A percentile compares a stretch with the other conserved stretches of the same genome.
Evolutionary conservation across 257 asterid species (phyloP).

Genomic region (Solanum raphanifolium): DNA sequence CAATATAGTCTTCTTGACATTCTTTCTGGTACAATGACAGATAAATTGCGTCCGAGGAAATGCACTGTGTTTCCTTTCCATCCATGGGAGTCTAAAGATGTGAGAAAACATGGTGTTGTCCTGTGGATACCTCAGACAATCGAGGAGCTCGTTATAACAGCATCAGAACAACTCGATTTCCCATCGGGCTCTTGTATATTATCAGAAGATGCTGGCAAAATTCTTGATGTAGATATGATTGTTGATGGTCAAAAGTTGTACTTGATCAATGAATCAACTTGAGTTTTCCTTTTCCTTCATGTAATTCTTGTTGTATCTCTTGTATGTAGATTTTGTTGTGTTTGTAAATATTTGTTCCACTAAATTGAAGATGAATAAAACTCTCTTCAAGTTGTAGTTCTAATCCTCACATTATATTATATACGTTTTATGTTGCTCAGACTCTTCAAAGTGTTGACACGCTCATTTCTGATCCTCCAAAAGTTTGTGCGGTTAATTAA

Average conservation of each 20-base stretch:
- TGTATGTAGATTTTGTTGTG: not conserved
- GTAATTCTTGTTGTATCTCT: not conserved
- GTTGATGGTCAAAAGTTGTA: slow-evolving; percentile 57
- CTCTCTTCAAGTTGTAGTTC: not conserved
- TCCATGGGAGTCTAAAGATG: slow-evolving; percentile 56
- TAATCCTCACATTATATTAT: not conserved
- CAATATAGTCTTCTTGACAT: not conserved
- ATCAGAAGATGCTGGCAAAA: slow-evolving; percentile 84
- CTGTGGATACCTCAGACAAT: slow-evolving; percentile 67
- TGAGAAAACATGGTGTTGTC: slow-evolving; percentile 51
- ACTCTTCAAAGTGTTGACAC: not conserved
- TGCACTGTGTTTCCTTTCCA: slow-evolving; percentile 75
- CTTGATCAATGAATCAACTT: slow-evolving; percentile 31
- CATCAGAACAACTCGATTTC: slow-evolving; percentile 32
- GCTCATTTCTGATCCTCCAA: not conserved
- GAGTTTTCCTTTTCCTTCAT: not conserved
- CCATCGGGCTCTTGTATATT: slow-evolving; percentile 32
- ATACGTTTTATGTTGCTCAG: not conserved
- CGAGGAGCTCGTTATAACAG: slow-evolving; percentile 51
- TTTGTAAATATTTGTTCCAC: not conserved
- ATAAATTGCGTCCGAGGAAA: slow-evolving; percentile 35
- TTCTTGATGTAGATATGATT: slow-evolving; percentile 56
- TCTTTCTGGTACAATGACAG: slow-evolving; percentile 16
- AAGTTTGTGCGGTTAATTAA: not conserved
- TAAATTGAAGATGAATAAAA: not conserved